phyloP scores from a whole-genome alignment of 2,329 filamentous ascomycete species.

The Fusarium sp. region DNA sequence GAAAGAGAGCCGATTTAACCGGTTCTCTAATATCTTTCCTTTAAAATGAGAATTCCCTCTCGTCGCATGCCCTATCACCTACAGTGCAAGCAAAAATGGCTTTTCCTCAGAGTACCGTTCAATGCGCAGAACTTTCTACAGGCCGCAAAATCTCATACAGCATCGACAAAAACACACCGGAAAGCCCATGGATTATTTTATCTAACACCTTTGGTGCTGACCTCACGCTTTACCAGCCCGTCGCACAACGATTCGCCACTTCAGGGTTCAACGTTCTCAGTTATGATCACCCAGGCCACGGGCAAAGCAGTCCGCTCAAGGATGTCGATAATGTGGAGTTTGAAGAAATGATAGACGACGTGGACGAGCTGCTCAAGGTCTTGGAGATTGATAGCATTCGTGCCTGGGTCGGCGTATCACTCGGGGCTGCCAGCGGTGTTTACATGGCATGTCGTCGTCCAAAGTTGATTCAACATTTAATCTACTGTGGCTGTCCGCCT shows the following conservation, averaged over 20 bases:
- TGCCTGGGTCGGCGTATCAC: constrained; percentile 14
- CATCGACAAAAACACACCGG: rapidly evolving
- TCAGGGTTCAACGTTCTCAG: constrained; percentile 4
- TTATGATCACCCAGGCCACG: constrained; percentile 14
- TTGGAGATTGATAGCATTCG: neutral
- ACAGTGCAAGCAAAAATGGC: neutral
- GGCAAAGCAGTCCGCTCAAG: neutral
- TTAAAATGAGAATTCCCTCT: too few species aligned
- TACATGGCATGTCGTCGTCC: constrained; percentile 1
- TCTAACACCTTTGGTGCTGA: constrained; percentile 17
- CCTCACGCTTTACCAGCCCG: neutral
- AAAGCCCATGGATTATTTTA: neutral
- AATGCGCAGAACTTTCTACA: neutral
- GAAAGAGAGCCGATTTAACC: too few species aligned
- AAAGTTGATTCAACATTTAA: neutral
- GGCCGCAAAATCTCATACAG: neutral
- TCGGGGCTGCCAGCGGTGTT: constrained; percentile 6
- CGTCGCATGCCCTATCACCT: too few species aligned
- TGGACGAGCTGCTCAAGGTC: neutral
- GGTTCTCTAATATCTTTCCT: too few species aligned
- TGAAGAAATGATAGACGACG: neutral
- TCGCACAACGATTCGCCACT: neutral
- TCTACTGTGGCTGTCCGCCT: constrained; percentile 8
- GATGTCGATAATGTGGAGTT: neutral
- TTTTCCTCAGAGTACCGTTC: neutral